A percentile compares a stretch with the other conserved stretches of the same genome.
phyloP scores from a whole-genome alignment of 129 eudicot species.

The Sambucus nigra region DNA sequence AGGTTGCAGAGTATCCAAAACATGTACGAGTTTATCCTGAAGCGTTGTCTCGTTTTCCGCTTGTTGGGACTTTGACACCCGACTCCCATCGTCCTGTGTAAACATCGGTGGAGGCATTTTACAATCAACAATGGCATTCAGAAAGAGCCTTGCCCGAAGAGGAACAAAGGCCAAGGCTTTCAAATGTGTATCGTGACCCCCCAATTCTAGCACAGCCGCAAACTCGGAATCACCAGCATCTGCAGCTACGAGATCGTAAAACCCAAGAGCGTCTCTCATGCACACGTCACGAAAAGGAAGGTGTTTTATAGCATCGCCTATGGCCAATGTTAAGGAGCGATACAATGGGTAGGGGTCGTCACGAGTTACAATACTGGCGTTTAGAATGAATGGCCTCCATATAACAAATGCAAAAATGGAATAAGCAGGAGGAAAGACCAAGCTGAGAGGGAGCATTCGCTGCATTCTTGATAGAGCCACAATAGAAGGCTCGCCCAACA shows the following conservation, averaged over 20 bases:
- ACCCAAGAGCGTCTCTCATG: conserved; percentile 57
- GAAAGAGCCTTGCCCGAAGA: conserved; percentile 71
- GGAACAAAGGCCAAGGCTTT: conserved; percentile 72
- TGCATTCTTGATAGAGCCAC: conserved; percentile 86
- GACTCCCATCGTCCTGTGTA: conserved; percentile 43
- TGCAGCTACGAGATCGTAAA: conserved; percentile 60
- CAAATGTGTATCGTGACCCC: conserved; percentile 44
- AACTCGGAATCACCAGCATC: conserved; percentile 82
- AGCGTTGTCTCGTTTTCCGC: conserved; percentile 55
- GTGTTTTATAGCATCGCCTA: conserved; percentile 82
- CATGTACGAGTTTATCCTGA: conserved; percentile 59
- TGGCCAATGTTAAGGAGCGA: conserved; percentile 43
- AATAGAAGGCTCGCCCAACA: conserved; percentile 79
- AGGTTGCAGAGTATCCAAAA: conserved; percentile 77
- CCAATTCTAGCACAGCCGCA: conserved; percentile 56
- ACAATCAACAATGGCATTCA: conserved; percentile 74
- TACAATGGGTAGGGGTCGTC: conserved; percentile 57
- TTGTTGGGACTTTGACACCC: conserved; percentile 31
- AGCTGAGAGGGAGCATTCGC: conserved; percentile 57
- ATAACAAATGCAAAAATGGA: conserved; percentile 68
- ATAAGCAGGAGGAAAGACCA: conserved; percentile 87
- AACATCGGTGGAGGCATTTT: conserved; percentile 51
- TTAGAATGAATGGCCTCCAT: conserved; percentile 72
- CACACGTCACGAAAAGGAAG: conserved; percentile 90
- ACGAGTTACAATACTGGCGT: conserved; percentile 32